Percentiles rank a stretch among this genome's conserved stretches.
Conservation (phyloP, 192 early-diverging fungal species). For the Neocallimastix lanati region DNA sequence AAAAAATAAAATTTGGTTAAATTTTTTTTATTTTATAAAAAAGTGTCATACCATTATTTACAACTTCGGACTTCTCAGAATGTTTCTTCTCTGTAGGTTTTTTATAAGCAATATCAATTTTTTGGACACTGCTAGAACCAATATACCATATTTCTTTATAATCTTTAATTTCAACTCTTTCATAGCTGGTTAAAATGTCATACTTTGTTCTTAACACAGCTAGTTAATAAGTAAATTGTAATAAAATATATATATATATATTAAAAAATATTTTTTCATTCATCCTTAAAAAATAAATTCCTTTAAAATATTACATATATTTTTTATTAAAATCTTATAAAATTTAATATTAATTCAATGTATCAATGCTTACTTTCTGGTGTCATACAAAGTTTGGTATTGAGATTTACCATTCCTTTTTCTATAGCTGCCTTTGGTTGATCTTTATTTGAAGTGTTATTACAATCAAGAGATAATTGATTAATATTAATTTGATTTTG, state of each 20-base stretch:
- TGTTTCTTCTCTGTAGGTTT: constrained; percentile 37
- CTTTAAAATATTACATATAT: too few relatives aligned
- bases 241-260: too few relatives aligned
- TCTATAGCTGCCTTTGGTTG: background rate
- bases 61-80: constrained; percentile 31
- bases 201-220: background rate
- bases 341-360: too few relatives aligned
- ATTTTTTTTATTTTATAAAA: too few relatives aligned
- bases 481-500: too few relatives aligned
- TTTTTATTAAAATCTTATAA: too few relatives aligned
- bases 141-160: constrained; percentile 76
- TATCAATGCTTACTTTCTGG: background rate
- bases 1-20: too few relatives aligned
- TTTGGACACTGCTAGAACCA: constrained; percentile 40
- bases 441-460: background rate
- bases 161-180: constrained; percentile 69
- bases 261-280: too few relatives aligned
- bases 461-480: too few relatives aligned
- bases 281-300: too few relatives aligned
- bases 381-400: background rate
- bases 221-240: too few relatives aligned
- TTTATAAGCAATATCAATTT: constrained; percentile 35
- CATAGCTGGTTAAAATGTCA: constrained; percentile 49
- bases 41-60: constrained; percentile 10
- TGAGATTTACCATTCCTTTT: background rate